phyloP scores from a whole-genome alignment of 225 moss, liverwort and hornwort species.

The Thuidium tamariscinum region DNA sequence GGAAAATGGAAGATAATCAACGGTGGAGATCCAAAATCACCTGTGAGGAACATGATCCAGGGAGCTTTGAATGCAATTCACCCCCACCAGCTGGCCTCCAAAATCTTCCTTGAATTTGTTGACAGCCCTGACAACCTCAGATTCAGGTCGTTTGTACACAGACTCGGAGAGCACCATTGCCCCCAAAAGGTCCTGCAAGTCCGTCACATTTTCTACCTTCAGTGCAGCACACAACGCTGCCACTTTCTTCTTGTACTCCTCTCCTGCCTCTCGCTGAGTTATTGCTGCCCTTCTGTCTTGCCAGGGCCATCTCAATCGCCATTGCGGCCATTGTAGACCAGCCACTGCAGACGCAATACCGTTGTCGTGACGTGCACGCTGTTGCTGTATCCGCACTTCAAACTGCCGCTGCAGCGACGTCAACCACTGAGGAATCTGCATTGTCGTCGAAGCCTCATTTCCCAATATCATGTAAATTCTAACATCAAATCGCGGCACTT shows the following conservation, averaged over 20 bases:
- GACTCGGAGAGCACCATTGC: slow-evolving; percentile 95
- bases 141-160: slow-evolving; percentile 84
- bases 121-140: slow-evolving; percentile 64
- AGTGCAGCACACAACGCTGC: slow-evolving; percentile 71
- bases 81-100: slow-evolving; percentile 79
- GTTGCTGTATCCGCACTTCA: slow-evolving; percentile 34
- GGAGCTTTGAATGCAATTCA: slow-evolving; percentile 60
- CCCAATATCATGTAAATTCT: slow-evolving; percentile 17
- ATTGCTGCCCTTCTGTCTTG: slow-evolving; percentile 45
- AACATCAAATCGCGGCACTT: slow-evolving; percentile 4
- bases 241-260: slow-evolving; percentile 86
- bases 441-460: slow-evolving; percentile 43
- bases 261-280: slow-evolving; percentile 40
- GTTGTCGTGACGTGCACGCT: slow-evolving; percentile 15
- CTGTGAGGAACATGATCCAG: slow-evolving; percentile 89
- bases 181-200: slow-evolving; percentile 88
- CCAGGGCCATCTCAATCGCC: slow-evolving; percentile 91
- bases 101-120: slow-evolving; percentile 87
- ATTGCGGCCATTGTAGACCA: slow-evolving; percentile 67
- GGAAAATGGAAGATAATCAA: neutral
- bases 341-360: slow-evolving; percentile 25
- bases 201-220: slow-evolving; percentile 64
- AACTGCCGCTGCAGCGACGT: slow-evolving; percentile 53
- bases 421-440: slow-evolving; percentile 67
- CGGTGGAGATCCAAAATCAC: neutral